Evolutionary conservation across 1,284 basidiomycete genomes (phyloP), one percentile per base, ranked within the genome.

Genomic region (Cutaneotrichosporon mucoides): DNA sequence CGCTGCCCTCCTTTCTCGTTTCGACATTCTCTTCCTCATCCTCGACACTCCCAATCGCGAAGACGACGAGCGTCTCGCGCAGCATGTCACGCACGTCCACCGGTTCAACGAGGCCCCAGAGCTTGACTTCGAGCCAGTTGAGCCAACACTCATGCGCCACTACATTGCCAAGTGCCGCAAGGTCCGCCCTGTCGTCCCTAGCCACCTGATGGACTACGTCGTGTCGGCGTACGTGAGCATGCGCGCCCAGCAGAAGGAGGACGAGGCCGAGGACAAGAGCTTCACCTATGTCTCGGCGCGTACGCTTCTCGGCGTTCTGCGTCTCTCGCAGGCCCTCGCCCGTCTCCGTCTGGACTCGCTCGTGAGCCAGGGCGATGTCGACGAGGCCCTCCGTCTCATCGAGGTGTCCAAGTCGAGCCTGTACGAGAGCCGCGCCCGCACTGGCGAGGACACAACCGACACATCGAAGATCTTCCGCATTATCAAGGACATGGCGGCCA

Each of bases 21-120:
- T 99, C 78, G 96, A 99, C 73, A 82, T 99, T 55, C 81, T 99
- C 63, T 99, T 98, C 83, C 83, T 99, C 70, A 96, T 99, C 65
- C 85, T 99, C 50, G 96, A 99, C 80, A 96, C 94, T 66, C 95
- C 96, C 1, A 85, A 85, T 3, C 82, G 93, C 62, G 95, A 98
- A 67, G 92, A 93, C 69, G 96, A 99, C 72, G 94, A 99, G 77
- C 83, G 92, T 51, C 84, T 99, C 12, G 96, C 96, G 5, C 88
- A 96, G 76, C 96, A 99, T 79, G 92, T 99, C 62, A 96, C 96
- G 0, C 88, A 93, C 72, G 96, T 99, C 13, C 96, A 99, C 77
- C 99, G 99, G 96, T 84, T 92, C 80, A 93, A 88, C 62, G 82
- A 82, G 11, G 94, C 96, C 71, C 96, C 96, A 0, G 84, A 86